Percentiles rank a stretch among this genome's conserved stretches.
Conservation (phyloP, 192 early-diverging fungal species). For the Helicostylum pulchrum region DNA sequence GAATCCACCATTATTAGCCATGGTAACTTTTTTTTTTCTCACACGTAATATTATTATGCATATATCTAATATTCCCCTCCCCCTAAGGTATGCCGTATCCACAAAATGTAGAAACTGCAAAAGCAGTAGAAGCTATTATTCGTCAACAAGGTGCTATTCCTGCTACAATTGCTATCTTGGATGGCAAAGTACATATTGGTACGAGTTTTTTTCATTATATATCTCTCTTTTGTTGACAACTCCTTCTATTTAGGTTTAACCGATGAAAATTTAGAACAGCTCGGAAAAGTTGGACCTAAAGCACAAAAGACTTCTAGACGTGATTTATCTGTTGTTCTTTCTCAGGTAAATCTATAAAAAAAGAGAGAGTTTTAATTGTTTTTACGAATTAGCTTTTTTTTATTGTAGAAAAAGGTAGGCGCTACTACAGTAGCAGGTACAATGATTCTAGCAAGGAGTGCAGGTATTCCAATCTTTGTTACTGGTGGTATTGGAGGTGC, state of each 20-base stretch:
- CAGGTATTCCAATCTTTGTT: slow-evolving; percentile 88
- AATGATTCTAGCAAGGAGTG: slow-evolving; percentile 80
- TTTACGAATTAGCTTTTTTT: neutral
- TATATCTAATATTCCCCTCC: neutral
- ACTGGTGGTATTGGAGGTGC: slow-evolving; percentile 98
- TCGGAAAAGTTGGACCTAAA: slow-evolving; percentile 58
- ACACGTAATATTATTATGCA: neutral
- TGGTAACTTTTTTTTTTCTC: slow-evolving; percentile 36
- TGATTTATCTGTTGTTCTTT: slow-evolving; percentile 76
- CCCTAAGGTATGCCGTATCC: slow-evolving; percentile 84
- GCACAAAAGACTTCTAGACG: slow-evolving; percentile 81
- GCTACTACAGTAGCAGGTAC: slow-evolving; percentile 94
- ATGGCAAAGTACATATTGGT: slow-evolving; percentile 82
- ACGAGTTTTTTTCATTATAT: neutral
- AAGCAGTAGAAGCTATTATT: slow-evolving; percentile 75
- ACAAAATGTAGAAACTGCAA: slow-evolving; percentile 84
- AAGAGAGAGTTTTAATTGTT: neutral
- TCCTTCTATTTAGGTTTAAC: slow-evolving; percentile 46
- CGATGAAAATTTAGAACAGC: slow-evolving; percentile 53
- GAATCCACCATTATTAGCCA: slow-evolving; percentile 97
- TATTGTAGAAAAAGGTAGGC: slow-evolving; percentile 55
- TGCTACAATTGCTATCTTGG: slow-evolving; percentile 87
- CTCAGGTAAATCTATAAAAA: slow-evolving; percentile 42
- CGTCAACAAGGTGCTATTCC: slow-evolving; percentile 69
- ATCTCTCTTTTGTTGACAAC: too few species aligned